Evolutionary conservation across 768 basidiomycete species (phyloP).

Genomic region (Mycena latifolia): DNA sequence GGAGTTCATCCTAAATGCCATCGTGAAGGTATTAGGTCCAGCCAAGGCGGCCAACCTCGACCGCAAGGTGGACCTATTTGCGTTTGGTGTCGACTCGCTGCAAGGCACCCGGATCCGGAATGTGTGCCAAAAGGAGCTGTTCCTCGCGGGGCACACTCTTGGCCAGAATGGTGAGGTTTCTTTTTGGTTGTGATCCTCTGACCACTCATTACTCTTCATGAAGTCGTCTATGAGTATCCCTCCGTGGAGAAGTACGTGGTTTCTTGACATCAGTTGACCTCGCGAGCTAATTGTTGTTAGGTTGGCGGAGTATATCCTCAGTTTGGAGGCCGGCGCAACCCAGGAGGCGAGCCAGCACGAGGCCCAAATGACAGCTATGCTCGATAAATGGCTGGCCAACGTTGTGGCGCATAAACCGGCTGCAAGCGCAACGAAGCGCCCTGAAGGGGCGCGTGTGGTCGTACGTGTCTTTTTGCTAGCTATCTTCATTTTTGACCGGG

Average conservation of each 20-base stretch:
- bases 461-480: background rate
- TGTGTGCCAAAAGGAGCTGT: slow-evolving; percentile 54
- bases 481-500: slow-evolving; percentile 9
- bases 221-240: slow-evolving; percentile 65
- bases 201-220: slow-evolving; percentile 30
- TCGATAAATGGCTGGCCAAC: slow-evolving; percentile 54
- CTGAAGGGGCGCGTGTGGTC: slow-evolving; percentile 31
- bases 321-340: slow-evolving; percentile 46
- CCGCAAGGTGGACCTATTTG: slow-evolving; percentile 54
- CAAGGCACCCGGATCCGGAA: slow-evolving; percentile 67
- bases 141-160: slow-evolving; percentile 44
- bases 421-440: slow-evolving; percentile 27
- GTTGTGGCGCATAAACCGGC: slow-evolving; percentile 24
- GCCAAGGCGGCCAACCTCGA: slow-evolving; percentile 43
- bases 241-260: slow-evolving; percentile 47
- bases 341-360: slow-evolving; percentile 44
- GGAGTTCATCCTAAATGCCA: slow-evolving; percentile 49
- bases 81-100: slow-evolving; percentile 67
- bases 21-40: slow-evolving; percentile 50
- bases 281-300: background rate
- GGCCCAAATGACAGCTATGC: slow-evolving; percentile 56
- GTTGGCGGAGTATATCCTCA: slow-evolving; percentile 55
- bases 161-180: slow-evolving; percentile 48
- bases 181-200: too few relatives aligned
- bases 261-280: background rate